phyloP scores from a whole-genome alignment of 352 stramenopile species.

The Pythium dissotocum region DNA sequence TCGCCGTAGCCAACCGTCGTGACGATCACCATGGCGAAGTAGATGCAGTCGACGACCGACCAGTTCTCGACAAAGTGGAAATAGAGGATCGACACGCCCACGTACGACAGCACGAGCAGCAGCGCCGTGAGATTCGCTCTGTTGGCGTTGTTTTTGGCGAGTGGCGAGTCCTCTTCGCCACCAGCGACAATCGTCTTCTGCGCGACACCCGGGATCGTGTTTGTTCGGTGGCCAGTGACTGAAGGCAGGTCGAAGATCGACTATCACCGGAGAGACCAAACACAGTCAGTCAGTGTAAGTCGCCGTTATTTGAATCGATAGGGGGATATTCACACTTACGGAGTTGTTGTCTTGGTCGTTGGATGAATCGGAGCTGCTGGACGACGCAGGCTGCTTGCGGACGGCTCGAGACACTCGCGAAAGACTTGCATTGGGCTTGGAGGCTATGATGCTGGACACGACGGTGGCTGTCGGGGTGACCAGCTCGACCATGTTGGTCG shows the following conservation, averaged over 20 bases:
- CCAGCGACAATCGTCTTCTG: constrained; percentile 26
- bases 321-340: background rate
- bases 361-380: constrained; percentile 17
- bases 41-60: constrained; percentile 82
- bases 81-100: constrained; percentile 52
- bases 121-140: constrained; percentile 44
- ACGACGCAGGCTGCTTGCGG: background rate
- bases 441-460: constrained; percentile 6
- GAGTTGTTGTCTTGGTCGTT: constrained; percentile 20
- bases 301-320: background rate
- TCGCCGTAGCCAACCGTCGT: constrained; percentile 91
- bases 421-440: background rate
- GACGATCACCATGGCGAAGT: constrained; percentile 92
- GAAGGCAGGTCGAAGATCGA: constrained; percentile 24
- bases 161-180: constrained; percentile 2
- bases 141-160: background rate
- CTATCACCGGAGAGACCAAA: background rate
- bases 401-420: background rate
- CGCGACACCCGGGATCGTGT: constrained; percentile 23
- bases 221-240: background rate
- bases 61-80: constrained; percentile 62
- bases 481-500: constrained; percentile 24
- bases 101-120: constrained; percentile 56
- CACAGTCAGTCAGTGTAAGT: background rate
- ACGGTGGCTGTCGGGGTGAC: constrained; percentile 14